Evolutionary conservation across 176 grass and related monocot species (phyloP), one percentile per base, ranked within the genome.

Genomic region (Triticum aestivum): DNA sequence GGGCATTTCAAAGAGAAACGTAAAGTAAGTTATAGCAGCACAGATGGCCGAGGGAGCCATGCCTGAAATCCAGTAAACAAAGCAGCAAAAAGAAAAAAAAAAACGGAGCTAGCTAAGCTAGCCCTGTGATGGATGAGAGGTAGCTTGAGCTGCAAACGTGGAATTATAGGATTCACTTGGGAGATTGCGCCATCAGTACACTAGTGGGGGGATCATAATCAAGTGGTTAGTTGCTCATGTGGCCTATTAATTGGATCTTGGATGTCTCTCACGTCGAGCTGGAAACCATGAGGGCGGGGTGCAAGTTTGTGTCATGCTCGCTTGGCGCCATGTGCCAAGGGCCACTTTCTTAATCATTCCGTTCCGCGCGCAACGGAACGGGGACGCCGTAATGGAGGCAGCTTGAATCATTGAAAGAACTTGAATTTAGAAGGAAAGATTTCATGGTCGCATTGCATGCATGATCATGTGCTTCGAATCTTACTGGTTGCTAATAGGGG

Each of bases 271-370:
- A 73, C 24, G 77, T 58, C 34, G 89, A 94, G 89, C 92, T 91
- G 92, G 87, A 94, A 89, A 37, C 79, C 87, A 94, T 85, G 81
- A 91, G 89, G 33, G 24, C 5, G 6, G 78, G 35, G 78, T 58
- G 78, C 47, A 10, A 79, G 88, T 69, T 81, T 21, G 76, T 81
- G 84, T 80, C 47, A 72, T 88, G 84, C 84, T 76, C 15, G 61
- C 89, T 91, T 89, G 87, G 81, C 82, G 79, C 84, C 92, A 94
- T 89, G 92, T 92, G 89, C 83, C 37, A 70, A 79, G 56, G 70
- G 69, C 73, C 45, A 30, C 79, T 87, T 94, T 83, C 92, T 84
- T 91, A 77, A 77, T 77, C 47, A 77, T 87, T 83, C 78, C 84
- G 61, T 58, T 83, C 78, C 81, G 68, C 33, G 58, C 49, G 38